Evolutionary conservation across 352 stramenopile species (phyloP).

Genomic region (Globisporangium cystogenes): DNA sequence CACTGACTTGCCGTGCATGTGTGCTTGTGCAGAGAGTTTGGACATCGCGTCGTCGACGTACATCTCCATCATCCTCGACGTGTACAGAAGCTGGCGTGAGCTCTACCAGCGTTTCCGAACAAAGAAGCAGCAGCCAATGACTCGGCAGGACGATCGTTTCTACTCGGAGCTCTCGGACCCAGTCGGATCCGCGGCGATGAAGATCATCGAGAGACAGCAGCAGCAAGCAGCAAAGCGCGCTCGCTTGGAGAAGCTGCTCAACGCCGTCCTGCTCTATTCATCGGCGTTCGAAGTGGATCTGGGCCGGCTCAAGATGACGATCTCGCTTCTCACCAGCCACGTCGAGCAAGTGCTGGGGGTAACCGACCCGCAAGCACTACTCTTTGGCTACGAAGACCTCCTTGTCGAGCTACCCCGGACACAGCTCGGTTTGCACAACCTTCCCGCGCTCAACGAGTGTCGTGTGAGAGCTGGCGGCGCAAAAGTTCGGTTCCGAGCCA

Average conservation of each 20-base stretch:
- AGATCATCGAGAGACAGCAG: constrained; percentile 15
- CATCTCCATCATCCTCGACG: constrained; percentile 41
- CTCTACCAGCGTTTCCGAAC: constrained; percentile 31
- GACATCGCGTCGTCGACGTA: constrained; percentile 34
- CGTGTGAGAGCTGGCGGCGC: constrained; percentile 36
- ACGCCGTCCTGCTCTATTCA: constrained; percentile 44
- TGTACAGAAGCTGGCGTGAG: constrained; percentile 33
- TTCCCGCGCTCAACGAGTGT: constrained; percentile 48
- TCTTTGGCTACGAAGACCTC: constrained; percentile 41
- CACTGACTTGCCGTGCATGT: constrained; percentile 4
- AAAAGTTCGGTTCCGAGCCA: constrained; percentile 47
- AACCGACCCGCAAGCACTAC: constrained; percentile 6
- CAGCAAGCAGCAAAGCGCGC: constrained; percentile 17
- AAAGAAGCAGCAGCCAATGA: constrained; percentile 17
- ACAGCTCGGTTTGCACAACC: constrained; percentile 31
- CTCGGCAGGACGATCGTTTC: constrained; percentile 4
- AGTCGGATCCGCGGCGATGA: constrained; percentile 5
- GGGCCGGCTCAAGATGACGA: constrained; percentile 33
- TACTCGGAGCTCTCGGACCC: constrained; percentile 4
- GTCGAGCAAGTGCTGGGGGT: constrained; percentile 28
- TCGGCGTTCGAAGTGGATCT: constrained; percentile 48
- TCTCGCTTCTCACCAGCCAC: constrained; percentile 40
- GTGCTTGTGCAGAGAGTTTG: constrained; percentile 12
- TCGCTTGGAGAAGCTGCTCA: constrained; percentile 39
- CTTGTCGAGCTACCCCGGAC: constrained; percentile 24